Evolutionary conservation across 2,329 filamentous ascomycete species (phyloP).

Genomic region (Chrysoporthe cubensis): DNA sequence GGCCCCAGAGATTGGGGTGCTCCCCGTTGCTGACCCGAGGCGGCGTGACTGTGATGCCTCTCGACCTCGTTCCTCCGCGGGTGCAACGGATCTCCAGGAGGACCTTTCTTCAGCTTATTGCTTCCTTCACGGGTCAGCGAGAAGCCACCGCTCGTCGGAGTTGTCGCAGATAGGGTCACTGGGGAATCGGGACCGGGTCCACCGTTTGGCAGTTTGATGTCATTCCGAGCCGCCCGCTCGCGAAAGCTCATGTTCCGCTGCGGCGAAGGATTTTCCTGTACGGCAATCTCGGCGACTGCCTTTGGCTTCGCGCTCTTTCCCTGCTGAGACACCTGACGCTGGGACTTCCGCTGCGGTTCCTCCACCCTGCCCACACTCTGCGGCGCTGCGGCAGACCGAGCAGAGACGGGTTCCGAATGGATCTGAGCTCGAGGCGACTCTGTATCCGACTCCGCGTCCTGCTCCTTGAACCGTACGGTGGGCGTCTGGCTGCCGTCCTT

Average conservation of each 20-base stretch:
- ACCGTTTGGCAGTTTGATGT: conserved; percentile 41
- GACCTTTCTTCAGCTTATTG: conserved; percentile 63
- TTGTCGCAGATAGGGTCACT: conserved; percentile 35
- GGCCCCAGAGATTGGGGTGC: conserved; percentile 8
- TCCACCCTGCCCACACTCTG: conserved; percentile 30
- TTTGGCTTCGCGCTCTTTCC: conserved; percentile 35
- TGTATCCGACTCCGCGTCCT: conserved; percentile 32
- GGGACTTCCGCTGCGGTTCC: conserved; percentile 38
- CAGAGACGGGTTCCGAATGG: conserved; percentile 33
- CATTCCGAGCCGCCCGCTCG: conserved; percentile 56
- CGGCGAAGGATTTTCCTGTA: conserved; percentile 42
- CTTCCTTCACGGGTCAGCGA: conserved; percentile 54
- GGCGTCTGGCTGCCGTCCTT: conserved; percentile 34
- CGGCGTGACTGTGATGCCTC: conserved; percentile 34
- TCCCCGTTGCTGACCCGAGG: conserved; percentile 10
- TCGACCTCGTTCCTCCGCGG: conserved; percentile 49
- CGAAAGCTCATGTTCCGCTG: conserved; percentile 64
- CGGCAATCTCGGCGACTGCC: conserved; percentile 33
- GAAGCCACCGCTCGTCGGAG: conserved; percentile 39
- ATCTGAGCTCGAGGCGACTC: conserved; percentile 33
- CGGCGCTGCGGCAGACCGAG: conserved; percentile 34
- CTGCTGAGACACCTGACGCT: conserved; percentile 34
- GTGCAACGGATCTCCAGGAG: conserved; percentile 56
- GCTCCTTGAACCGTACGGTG: conserved; percentile 40
- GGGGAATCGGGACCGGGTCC: conserved; percentile 32